Percentiles rank a stretch among this genome's conserved stretches.
Evolutionary conservation across 1,139 yeast species (phyloP).

Genomic region (Geotrichum macrosporum): DNA sequence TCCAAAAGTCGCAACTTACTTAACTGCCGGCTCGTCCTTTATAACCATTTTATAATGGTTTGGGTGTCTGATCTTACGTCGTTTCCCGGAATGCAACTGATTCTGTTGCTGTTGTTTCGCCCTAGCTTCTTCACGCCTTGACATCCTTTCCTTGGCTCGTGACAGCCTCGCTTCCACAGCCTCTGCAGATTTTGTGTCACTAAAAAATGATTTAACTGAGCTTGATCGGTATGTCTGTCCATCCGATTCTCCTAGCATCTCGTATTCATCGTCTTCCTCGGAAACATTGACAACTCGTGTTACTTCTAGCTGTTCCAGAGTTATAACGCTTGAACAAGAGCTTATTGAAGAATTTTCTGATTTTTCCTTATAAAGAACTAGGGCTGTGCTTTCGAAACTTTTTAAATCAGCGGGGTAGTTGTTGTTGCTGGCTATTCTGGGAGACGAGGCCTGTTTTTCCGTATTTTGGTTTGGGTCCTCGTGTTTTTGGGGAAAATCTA

Average conservation of each 20-base stretch:
- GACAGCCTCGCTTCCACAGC: conserved; percentile 1
- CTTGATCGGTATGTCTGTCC: not conserved
- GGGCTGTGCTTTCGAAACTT: not conserved
- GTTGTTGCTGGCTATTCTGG: not conserved
- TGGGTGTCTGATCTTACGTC: conserved; percentile 5
- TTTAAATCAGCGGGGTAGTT: not conserved
- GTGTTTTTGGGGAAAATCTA: not conserved
- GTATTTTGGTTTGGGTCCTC: not conserved
- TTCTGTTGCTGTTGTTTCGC: conserved; percentile 1
- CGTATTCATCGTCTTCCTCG: conserved; percentile 5
- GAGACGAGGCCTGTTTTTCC: not conserved
- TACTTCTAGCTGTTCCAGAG: conserved; percentile 1
- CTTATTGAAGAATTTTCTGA: not conserved
- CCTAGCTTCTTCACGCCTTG: conserved; percentile 4
- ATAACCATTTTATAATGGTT: not conserved
- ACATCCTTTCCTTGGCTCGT: not conserved
- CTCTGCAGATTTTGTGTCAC: not conserved
- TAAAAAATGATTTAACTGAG: not conserved
- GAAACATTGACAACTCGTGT: not conserved
- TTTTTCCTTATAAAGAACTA: not conserved
- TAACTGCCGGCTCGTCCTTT: not conserved
- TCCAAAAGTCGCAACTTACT: too few species aligned
- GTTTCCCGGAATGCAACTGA: not conserved
- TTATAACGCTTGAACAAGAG: conserved; percentile 1
- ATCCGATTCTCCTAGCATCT: not conserved